phyloP scores from a whole-genome alignment of 768 basidiomycete genomes.

The Leucocoprinus leucothites region DNA sequence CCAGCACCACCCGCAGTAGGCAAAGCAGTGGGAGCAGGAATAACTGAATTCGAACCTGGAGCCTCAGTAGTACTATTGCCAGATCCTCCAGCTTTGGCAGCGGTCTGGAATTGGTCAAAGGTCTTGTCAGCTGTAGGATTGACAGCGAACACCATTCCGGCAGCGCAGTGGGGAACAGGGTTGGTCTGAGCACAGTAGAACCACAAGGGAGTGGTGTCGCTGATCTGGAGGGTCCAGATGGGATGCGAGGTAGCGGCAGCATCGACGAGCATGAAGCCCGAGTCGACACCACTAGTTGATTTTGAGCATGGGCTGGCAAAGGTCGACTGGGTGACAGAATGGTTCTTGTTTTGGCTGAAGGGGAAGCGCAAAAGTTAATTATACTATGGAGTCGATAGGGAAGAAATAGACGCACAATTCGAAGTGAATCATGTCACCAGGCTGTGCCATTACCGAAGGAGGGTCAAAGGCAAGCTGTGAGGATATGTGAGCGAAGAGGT shows the following conservation, averaged over 20 bases:
- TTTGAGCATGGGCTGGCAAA: constrained; percentile 51
- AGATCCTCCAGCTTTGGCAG: constrained; percentile 16
- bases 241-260: constrained; percentile 31
- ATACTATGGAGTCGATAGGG: not conserved
- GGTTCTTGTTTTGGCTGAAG: constrained; percentile 40
- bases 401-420: constrained; percentile 40
- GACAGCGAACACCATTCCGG: constrained; percentile 62
- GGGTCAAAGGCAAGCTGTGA: constrained; percentile 38
- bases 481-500: not conserved
- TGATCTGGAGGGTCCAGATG: constrained; percentile 44
- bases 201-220: constrained; percentile 51
- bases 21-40: not conserved
- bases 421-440: constrained; percentile 51
- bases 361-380: not conserved
- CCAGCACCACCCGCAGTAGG: not conserved
- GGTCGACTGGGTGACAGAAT: constrained; percentile 58
- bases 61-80: not conserved
- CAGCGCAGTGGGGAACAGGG: constrained; percentile 41
- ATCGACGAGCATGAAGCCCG: constrained; percentile 45
- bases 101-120: constrained; percentile 44
- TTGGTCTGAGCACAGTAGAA: constrained; percentile 56
- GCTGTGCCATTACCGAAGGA: constrained; percentile 32
- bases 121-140: constrained; percentile 47
- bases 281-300: constrained; percentile 40
- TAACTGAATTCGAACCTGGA: constrained; percentile 11